Conservation (phyloP, 371 early-diverging fungal species). For the Capillidium heterosporum region DNA sequence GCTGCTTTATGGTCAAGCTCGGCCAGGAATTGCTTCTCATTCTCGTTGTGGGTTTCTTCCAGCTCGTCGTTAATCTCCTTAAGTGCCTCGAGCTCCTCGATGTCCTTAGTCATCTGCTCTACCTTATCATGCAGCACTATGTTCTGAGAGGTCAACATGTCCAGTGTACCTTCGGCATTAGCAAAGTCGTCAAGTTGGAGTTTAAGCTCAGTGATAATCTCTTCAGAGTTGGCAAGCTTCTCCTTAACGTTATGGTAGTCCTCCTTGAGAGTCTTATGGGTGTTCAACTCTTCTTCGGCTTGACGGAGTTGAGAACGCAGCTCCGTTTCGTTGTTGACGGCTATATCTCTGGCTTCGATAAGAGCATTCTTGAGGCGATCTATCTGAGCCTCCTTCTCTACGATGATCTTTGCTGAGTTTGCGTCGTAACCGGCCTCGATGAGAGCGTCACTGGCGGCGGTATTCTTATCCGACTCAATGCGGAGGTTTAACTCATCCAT, state of each 20-base stretch:
- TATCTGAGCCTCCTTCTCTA: constrained; percentile 61
- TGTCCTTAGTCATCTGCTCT: constrained; percentile 51
- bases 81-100: constrained; percentile 80
- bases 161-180: constrained; percentile 39
- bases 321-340: constrained; percentile 51
- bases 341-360: constrained; percentile 55
- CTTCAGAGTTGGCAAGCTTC: constrained; percentile 34
- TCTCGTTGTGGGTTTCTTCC: constrained; percentile 75
- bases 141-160: constrained; percentile 19
- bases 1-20: constrained; percentile 67
- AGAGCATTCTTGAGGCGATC: constrained; percentile 78
- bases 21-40: constrained; percentile 61
- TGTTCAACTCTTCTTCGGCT: neutral
- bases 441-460: constrained; percentile 49
- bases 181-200: constrained; percentile 61
- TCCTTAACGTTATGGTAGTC: constrained; percentile 28
- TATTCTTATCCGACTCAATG: constrained; percentile 69
- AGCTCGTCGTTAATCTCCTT: constrained; percentile 80
- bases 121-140: constrained; percentile 22
- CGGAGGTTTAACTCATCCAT: constrained; percentile 46
- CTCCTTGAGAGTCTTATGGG: constrained; percentile 9
- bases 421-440: constrained; percentile 58
- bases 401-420: constrained; percentile 51
- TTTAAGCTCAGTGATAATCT: constrained; percentile 63
- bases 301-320: constrained; percentile 15